A percentile compares a stretch with the other conserved stretches of the same genome.
Conservation (phyloP, 768 basidiomycete genomes). For the Rhizopogon sp. region DNA sequence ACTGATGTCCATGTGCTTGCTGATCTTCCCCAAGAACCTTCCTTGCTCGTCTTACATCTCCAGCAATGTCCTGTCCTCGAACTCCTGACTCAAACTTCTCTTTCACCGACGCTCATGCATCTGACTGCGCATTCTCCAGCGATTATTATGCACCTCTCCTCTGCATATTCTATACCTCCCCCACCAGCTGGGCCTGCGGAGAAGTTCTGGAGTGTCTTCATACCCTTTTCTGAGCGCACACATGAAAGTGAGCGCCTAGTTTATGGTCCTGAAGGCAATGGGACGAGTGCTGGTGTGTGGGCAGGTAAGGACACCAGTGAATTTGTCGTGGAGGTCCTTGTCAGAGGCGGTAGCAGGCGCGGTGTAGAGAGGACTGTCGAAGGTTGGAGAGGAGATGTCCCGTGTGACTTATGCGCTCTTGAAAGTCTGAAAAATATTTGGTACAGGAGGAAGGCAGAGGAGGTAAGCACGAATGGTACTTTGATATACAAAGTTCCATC, state of each 20-base stretch:
- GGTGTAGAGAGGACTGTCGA: conserved; percentile 58
- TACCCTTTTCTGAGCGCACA: conserved; percentile 58
- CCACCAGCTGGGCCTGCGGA: conserved; percentile 55
- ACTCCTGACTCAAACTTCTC: conserved; percentile 52
- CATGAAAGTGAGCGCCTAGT: conserved; percentile 58
- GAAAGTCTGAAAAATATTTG: conserved; percentile 46
- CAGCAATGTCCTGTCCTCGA: conserved; percentile 46
- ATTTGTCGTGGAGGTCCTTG: conserved; percentile 57
- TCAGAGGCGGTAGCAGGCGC: conserved; percentile 42
- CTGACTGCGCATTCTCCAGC: conserved; percentile 65
- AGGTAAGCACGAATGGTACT: conserved; percentile 26
- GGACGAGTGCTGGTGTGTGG: conserved; percentile 27
- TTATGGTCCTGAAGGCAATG: conserved; percentile 51
- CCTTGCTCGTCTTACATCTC: conserved; percentile 58
- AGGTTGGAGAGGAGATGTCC: conserved; percentile 47
- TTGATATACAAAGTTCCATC: neutral
- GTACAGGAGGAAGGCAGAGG: conserved; percentile 28
- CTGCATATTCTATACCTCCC: conserved; percentile 66
- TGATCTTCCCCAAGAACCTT: conserved; percentile 34
- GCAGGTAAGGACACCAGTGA: conserved; percentile 36
- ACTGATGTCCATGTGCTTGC: neutral
- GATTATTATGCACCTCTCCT: conserved; percentile 63
- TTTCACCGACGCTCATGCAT: conserved; percentile 62
- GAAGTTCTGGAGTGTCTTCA: conserved; percentile 80
- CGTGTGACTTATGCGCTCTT: conserved; percentile 48